Evolutionary conservation across 2,329 filamentous ascomycete genomes (phyloP), one percentile per base, ranked within the genome.

Genomic region (Trichoderma simmonsii): DNA sequence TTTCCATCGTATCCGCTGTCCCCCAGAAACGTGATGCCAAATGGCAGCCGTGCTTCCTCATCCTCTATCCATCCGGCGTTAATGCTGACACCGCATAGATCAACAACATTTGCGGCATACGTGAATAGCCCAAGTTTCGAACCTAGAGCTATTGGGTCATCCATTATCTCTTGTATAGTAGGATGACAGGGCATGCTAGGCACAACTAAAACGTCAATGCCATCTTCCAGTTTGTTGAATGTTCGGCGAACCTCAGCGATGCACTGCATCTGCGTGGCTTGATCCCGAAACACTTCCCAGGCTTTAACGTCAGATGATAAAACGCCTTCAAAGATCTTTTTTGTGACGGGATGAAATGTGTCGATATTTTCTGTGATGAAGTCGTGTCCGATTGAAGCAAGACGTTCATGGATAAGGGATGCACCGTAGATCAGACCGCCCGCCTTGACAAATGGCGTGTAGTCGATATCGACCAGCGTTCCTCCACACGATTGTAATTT

Each of bases 171-270:
- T 51, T 69, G 56, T 7, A 69, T 69, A 15, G 56, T 69, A 12
- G 66, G 66, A 24, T 69, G 66, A 1, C 18, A 69, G 2, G 66
- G 66, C 14, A 51, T 56, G n/a, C 24, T 61, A 6, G 66, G 66
- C 36, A 69, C 36, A 14, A 69, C 56, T 34, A 69, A 26, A 51
- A 69, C 66, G n/a, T 69, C 66, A 9, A 69, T 69, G 12, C 66
- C 66, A 9, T 8, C 66, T 14, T 69, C 66, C 1, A 69, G 21
- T 6, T 61, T 69, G 28, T 69, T 34, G 15, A 69, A 69, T 1
- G 28, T 34, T 15, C 21, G 56, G 32, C 56, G 66, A 15, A 4
- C 15, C 21, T 0, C 28, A 4, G 66, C 66, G 15, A 36, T 61
- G 11, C 66, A 69, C 32, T 69, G 11, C 66, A 51, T 61, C 34